Evolutionary conservation across 2,329 filamentous ascomycete genomes (phyloP), one percentile per base, ranked within the genome.

Genomic region (Aspergillus ustus): DNA sequence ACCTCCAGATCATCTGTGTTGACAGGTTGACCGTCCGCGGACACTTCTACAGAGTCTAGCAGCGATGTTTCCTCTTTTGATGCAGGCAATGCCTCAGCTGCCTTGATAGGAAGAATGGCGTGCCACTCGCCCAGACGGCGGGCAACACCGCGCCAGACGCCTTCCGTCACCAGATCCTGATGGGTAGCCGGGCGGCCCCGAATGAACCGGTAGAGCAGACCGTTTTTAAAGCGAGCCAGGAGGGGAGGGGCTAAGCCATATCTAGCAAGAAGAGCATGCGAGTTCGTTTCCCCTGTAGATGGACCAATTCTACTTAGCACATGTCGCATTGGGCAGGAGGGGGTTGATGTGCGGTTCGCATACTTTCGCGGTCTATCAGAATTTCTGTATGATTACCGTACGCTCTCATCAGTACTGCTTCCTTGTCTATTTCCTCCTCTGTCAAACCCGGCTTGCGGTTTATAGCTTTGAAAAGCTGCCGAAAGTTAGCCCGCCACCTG

Each of bases 311-410:
- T 73, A 77, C 70, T 72, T 71, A 74, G 73, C 68, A 67, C 48
- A 63, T 66, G 70, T 74, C 67, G 73, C 73, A 69, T 66, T 73
- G 72, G 74, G 73, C 70, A 72, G 45, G 49, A 54, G 37, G 52
- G 48, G 34, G 29, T 19, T 63, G 57, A 37, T n/a, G 17, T 29
- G 54, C 44, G 65, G 63, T 60, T 59, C 62, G 85, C 83, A 87
- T 89, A 84, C 94, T 89, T 81, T 97, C 91, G 68, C 95, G 91
- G 81, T 99, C 95, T 79, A 99, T 99, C 70, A 99, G 85, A 58
- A 98, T 85, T 73, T 96, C 93, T 68, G 95, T 98, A 66, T 93
- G 92, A 76, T 95, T 89, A 70, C 95, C 95, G 78, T 97, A 99
- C 64, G 95, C 95, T 69, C 95, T 88, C 72, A 99, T 86, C 66